Conservation (phyloP, 139 green algal genomes). For the Chlorella sp. region DNA sequence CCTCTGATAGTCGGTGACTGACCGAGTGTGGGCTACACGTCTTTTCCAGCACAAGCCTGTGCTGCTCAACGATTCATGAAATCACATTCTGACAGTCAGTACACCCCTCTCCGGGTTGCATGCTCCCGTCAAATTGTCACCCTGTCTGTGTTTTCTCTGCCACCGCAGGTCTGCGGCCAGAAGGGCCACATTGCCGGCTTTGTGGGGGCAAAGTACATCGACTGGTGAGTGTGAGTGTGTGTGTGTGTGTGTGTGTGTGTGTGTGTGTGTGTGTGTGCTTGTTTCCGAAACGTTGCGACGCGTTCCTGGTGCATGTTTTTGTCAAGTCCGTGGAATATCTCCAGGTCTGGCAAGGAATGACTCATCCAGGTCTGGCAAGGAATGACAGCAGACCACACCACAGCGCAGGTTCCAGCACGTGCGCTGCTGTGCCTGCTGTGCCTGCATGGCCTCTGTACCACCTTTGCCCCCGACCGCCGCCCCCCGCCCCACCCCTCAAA, state of each 20-base stretch:
- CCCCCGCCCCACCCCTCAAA: too few relatives aligned
- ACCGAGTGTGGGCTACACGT: neutral
- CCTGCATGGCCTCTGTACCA: neutral
- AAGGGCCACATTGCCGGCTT: conserved; percentile 88
- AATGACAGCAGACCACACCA: neutral
- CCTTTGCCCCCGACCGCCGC: neutral
- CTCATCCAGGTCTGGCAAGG: too few relatives aligned
- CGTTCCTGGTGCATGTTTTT: neutral
- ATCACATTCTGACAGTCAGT: neutral
- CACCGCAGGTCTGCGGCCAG: conserved; percentile 83
- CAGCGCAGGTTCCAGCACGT: too few relatives aligned
- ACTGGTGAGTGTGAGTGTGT: conserved; percentile 60
- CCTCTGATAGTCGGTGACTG: neutral
- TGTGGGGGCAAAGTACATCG: conserved; percentile 73
- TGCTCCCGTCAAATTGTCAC: neutral
- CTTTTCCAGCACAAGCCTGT: too few relatives aligned
- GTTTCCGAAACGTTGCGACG: neutral
- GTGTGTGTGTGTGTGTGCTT: neutral
- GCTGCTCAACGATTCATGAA: too few relatives aligned
- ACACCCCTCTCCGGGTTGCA: neutral
- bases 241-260: neutral
- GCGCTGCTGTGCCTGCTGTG: neutral
- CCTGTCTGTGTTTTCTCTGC: neutral
- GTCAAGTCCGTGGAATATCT: too few relatives aligned
- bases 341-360: too few relatives aligned